These are phyloP conservation scores for Mallotus japonicus DNA, from an alignment of 441 rosid genomes.

Conservation along the genomic window DNA sequence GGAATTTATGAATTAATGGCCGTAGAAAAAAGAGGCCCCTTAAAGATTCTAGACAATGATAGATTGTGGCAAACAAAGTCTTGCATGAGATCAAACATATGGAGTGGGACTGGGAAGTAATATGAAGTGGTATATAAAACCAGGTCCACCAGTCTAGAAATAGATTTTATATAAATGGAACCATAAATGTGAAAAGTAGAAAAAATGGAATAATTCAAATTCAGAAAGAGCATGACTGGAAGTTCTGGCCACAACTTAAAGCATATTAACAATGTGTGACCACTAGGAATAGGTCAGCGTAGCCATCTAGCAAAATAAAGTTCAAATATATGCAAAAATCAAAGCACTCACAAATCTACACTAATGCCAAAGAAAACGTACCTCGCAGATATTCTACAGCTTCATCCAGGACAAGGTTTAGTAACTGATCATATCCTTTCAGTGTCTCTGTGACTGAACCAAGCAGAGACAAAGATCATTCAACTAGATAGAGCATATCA, in stretches of 20 bases:
- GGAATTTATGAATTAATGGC: no score
- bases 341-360: background rate
- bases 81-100: no score
- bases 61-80: no score
- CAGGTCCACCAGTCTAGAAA: background rate
- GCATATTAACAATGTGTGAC: background rate
- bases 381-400: slow-evolving; percentile 85
- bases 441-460: slow-evolving; percentile 80
- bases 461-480: slow-evolving; percentile 5
- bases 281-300: background rate
- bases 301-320: background rate
- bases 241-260: background rate
- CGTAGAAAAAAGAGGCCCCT: no score
- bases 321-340: background rate
- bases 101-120: no score
- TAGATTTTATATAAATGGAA: background rate
- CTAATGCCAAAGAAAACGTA: slow-evolving; percentile 24
- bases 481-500: background rate
- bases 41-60: no score
- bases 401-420: slow-evolving; percentile 91
- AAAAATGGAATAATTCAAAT: background rate
- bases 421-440: slow-evolving; percentile 89
- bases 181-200: background rate
- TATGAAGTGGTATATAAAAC: no score
- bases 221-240: background rate